Base-by-base conservation (phyloP, 495 filamentous ascomycete genomes). In the Penicillium arizonense region DNA sequence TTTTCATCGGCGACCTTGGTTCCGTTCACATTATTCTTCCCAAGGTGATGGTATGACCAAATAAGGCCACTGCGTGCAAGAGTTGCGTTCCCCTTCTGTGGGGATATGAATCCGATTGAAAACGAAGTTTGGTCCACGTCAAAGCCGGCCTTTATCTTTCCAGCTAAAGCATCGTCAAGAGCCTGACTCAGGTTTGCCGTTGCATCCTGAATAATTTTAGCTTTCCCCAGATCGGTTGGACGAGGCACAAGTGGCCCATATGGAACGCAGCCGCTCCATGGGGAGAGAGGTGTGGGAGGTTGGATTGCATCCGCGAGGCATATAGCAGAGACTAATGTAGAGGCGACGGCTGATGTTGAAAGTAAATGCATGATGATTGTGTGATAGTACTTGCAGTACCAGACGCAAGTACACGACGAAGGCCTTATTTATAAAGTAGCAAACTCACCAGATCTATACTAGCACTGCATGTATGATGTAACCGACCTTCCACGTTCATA, bases 41-140 rank as follows among this genome's bases (percentile, higher is more conserved):
- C 52, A 11, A 44, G 57, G n/a, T 60, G 57, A 33, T 60, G 57
- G 35, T 60, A 60, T 18, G 55, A 49, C 57, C 57, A 60, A 16
- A 61, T 18, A 10, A 47, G 51, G 21, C 36, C 50, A 18, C 16
- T 33, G 23, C n/a, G 4, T 24, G 20, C 21, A 42, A 21, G 12
- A 35, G 40, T 20, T 9, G 34, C 37, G 11, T 37, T 33, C 2
- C 47, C 41, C 2, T 52, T 24, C 24, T 55, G 33, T 9, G 51
- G 47, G n/a, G 52, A 55, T 9, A 59, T 37, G 5, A 52, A 7
- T 5, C 42, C 52, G 3, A 55, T 37, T 33, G 57, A 59, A 18
- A 59, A 59, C 1, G 57, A 52, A 3, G 54, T 39, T 13, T 55
- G 44, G 34, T 55, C 47, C 11, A 59, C 47, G 20, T 48, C 33